Evolutionary conservation across 768 basidiomycete genomes (phyloP), one percentile per base, ranked within the genome.

Genomic region (Jaapia argillacea): DNA sequence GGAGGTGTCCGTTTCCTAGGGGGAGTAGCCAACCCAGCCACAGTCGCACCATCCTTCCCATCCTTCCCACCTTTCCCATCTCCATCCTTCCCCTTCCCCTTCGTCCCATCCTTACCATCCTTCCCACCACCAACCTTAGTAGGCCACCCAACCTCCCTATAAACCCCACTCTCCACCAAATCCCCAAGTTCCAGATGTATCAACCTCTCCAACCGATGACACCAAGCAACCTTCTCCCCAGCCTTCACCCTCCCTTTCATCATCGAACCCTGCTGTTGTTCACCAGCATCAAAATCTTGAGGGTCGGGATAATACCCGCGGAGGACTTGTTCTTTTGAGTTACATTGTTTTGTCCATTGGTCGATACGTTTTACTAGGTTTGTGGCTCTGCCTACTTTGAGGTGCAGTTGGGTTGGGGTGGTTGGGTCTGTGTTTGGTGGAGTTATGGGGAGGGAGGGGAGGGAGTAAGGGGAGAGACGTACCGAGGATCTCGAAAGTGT

Each of bases 131-230:
- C 53, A 55, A 33, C 28, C 10, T 21, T 7, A 18, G 61, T 53
- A 6, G 67, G 65, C 53, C 63, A 87, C 7, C 51, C 57, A 3
- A 72, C 59, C 36, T 79, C 60, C 4, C 89, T 68, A 56, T 90
- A 87, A 2, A 73, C 70, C 6, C 62, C 54, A 40, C 79, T 70
- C 26, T 71, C 56, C 7, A 69, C 71, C 35, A 90, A 54, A 54
- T 91, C 89, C 5, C 76, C 71, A 5, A 91, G 68, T 57, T 91
- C 88, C 21, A 90, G 67, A 52, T 91, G 89, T 24, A 89, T 74
- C 12, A 91, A 71, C 33, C 84, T 66, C 57, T 91, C 88, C 38
- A 88, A 58, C 35, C 85, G 75, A 59, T 89, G 82, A 45, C 81
- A 84, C 56, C 72, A 79, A 3, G 75, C 67, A 0, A 77, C 79